Percentiles rank a stretch among this genome's conserved stretches.
Conservation (phyloP, 306 rosid genomes). For the Pterocarpus macrocarpus region DNA sequence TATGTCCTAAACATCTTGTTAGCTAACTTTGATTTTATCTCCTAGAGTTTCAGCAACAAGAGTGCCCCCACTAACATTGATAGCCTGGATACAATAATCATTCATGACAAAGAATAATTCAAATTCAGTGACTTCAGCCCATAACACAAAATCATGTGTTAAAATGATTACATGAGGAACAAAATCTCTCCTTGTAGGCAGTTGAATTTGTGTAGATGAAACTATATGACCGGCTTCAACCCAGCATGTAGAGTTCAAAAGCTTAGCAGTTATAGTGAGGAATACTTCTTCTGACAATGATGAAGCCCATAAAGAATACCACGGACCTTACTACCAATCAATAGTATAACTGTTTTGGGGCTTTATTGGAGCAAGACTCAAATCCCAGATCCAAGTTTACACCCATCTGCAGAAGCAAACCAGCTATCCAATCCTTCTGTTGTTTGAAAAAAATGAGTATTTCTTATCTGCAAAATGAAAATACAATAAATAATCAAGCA, state of each 20-base stretch:
- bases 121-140: conserved; percentile 9
- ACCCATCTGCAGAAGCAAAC: conserved; percentile 82
- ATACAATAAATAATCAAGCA: conserved; percentile 31
- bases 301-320: conserved; percentile 74
- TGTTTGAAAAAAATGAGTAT: conserved; percentile 76
- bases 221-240: conserved; percentile 84
- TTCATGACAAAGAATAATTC: conserved; percentile 26
- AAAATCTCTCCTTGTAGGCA: conserved; percentile 68
- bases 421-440: conserved; percentile 84
- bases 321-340: conserved; percentile 78
- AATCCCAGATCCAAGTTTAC: conserved; percentile 72
- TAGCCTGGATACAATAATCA: conserved; percentile 63
- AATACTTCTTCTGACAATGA: conserved; percentile 71
- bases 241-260: conserved; percentile 75
- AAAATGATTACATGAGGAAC: conserved; percentile 64
- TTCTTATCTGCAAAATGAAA: conserved; percentile 69
- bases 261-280: conserved; percentile 68
- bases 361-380: conserved; percentile 66
- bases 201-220: conserved; percentile 84
- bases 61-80: conserved; percentile 54
- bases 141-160: conserved; percentile 13
- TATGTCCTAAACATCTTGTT: conserved; percentile 77
- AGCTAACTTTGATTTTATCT: conserved; percentile 64
- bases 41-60: conserved; percentile 59
- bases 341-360: conserved; percentile 68